Evolutionary conservation across 352 stramenopile genomes (phyloP).

Genomic region (Globisporangium recalcitrans): DNA sequence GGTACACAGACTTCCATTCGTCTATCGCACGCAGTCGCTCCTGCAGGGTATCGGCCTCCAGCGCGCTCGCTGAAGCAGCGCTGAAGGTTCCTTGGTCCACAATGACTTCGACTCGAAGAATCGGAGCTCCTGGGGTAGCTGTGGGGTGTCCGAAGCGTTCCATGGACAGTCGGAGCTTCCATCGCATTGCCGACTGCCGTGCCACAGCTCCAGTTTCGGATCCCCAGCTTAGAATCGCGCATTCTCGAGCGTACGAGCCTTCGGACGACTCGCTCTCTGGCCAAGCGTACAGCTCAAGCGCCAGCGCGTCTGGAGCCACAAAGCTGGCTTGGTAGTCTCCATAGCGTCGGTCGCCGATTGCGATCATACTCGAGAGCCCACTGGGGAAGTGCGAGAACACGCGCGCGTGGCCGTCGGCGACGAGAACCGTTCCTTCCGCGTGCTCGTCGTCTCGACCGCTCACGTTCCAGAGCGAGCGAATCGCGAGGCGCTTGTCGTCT

Average conservation of each 20-base stretch:
- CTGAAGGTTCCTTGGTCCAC: background rate
- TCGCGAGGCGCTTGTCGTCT: conserved; percentile 3
- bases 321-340: conserved; percentile 16
- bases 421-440: background rate
- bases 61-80: background rate
- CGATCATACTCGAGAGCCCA: conserved; percentile 15
- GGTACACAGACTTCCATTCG: conserved; percentile 7
- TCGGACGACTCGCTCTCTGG: background rate
- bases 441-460: background rate
- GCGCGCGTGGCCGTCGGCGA: conserved; percentile 6
- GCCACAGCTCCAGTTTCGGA: background rate
- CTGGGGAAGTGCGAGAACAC: conserved; percentile 16
- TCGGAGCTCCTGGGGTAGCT: background rate
- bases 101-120: conserved; percentile 2
- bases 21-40: background rate
- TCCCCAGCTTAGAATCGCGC: background rate
- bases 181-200: conserved; percentile 6
- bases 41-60: background rate
- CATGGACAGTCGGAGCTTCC: conserved; percentile 7
- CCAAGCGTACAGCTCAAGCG: conserved; percentile 12
- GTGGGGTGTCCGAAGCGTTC: conserved; percentile 11
- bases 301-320: conserved; percentile 4
- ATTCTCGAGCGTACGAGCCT: background rate
- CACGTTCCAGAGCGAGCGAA: conserved; percentile 11
- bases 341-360: conserved; percentile 2